These are phyloP conservation scores for Dactylellina sp. DNA, from an alignment of 2,329 filamentous ascomycete species.

Conservation along the genomic window DNA sequence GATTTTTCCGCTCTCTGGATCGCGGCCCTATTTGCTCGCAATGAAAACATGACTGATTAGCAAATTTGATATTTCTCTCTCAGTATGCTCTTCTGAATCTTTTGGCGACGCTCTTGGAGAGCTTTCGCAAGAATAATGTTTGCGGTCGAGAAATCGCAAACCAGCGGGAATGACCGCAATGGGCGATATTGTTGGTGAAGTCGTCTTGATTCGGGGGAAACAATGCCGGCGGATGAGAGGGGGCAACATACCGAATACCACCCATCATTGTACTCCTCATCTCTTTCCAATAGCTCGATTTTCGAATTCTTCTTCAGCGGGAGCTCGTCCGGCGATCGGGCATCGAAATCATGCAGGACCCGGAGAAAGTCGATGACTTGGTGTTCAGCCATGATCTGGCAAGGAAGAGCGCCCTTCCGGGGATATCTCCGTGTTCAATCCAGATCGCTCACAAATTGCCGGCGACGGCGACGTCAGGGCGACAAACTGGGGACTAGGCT, in stretches of 20 bases:
- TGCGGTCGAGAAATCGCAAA: slow-evolving; percentile 34
- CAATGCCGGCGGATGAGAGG: slow-evolving; percentile 22
- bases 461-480: slow-evolving; percentile 39
- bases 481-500: slow-evolving; percentile 26
- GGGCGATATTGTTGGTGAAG: slow-evolving; percentile 40
- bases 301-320: slow-evolving; percentile 85
- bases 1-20: slow-evolving; percentile 77
- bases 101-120: slow-evolving; percentile 34
- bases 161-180: slow-evolving; percentile 53
- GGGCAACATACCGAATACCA: slow-evolving; percentile 74
- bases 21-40: slow-evolving; percentile 68
- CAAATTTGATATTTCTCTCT: slow-evolving; percentile 45
- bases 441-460: slow-evolving; percentile 54
- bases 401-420: slow-evolving; percentile 51
- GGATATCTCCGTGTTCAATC: slow-evolving; percentile 35
- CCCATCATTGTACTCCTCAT: slow-evolving; percentile 89
- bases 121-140: background rate
- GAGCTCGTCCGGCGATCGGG: slow-evolving; percentile 91
- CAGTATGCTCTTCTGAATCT: slow-evolving; percentile 18
- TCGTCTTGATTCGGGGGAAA: slow-evolving; percentile 38
- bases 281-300: slow-evolving; percentile 83
- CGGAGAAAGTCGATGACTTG: slow-evolving; percentile 55
- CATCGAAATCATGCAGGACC: slow-evolving; percentile 79
- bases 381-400: slow-evolving; percentile 54
- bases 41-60: slow-evolving; percentile 42